phyloP scores from a whole-genome alignment of 169 alveolate species.

The Babesia bigemina region DNA sequence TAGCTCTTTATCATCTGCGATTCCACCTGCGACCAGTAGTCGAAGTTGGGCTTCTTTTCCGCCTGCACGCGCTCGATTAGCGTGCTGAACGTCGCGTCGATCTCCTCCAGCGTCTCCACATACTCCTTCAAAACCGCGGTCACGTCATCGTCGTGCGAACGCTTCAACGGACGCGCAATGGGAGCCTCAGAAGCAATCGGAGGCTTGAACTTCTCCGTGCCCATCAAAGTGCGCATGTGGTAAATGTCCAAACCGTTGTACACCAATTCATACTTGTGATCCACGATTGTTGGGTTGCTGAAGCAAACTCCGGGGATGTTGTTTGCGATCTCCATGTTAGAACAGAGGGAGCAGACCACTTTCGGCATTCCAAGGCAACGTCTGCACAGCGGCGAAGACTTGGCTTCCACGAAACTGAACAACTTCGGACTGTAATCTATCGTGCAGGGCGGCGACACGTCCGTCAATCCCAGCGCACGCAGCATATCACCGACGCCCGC shows the following conservation, averaged over 20 bases:
- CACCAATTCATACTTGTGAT: constrained; percentile 53
- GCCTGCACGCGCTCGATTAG: constrained; percentile 47
- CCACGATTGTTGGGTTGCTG: constrained; percentile 31
- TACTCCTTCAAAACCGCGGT: constrained; percentile 44
- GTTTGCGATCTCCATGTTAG: constrained; percentile 4
- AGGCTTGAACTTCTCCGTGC: neutral
- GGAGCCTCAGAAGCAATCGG: neutral
- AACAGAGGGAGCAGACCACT: constrained; percentile 56
- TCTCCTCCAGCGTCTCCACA: constrained; percentile 54
- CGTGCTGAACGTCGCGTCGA: constrained; percentile 27
- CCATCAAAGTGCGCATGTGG: constrained; percentile 42
- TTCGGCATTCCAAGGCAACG: constrained; percentile 65
- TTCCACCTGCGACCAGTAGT: constrained; percentile 72
- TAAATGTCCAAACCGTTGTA: constrained; percentile 46
- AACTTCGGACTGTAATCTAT: constrained; percentile 67
- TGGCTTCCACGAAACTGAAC: constrained; percentile 51
- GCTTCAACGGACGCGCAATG: constrained; percentile 1
- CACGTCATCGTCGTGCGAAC: constrained; percentile 50
- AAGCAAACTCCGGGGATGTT: constrained; percentile 45
- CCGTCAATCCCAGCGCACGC: constrained; percentile 46
- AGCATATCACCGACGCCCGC: constrained; percentile 2
- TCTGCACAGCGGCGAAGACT: constrained; percentile 46
- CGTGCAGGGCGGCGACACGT: constrained; percentile 42
- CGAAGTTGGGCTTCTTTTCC: constrained; percentile 56
- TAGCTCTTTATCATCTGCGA: constrained; percentile 73